phyloP scores from a whole-genome alignment of 495 filamentous ascomycete species.

The Penicillium canariense region DNA sequence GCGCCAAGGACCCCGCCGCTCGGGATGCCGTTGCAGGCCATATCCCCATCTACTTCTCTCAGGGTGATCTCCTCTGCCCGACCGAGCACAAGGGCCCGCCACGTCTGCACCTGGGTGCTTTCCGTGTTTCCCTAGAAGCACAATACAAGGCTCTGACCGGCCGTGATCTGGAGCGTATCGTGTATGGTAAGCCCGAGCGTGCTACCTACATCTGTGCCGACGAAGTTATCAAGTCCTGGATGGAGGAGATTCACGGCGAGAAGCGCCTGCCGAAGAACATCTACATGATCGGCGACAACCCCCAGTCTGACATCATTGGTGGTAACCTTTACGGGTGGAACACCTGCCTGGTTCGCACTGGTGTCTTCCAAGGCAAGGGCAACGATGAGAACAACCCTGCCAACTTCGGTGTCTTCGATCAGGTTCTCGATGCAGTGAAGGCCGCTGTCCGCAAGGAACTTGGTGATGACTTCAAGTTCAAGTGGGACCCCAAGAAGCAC shows the following conservation, averaged over 20 bases:
- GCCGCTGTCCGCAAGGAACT: slow-evolving; percentile 54
- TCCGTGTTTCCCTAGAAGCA: slow-evolving; percentile 73
- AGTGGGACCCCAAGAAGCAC: slow-evolving; percentile 59
- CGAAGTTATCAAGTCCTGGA: slow-evolving; percentile 72
- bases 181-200: slow-evolving; percentile 78
- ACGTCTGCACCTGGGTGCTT: slow-evolving; percentile 71
- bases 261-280: slow-evolving; percentile 67
- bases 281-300: slow-evolving; percentile 84
- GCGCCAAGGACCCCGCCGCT: slow-evolving; percentile 59
- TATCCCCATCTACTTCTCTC: slow-evolving; percentile 76
- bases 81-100: slow-evolving; percentile 68
- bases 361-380: slow-evolving; percentile 54
- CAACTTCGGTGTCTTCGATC: slow-evolving; percentile 55
- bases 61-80: slow-evolving; percentile 72
- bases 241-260: slow-evolving; percentile 72
- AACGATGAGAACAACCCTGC: slow-evolving; percentile 59
- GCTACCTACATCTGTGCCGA: slow-evolving; percentile 81
- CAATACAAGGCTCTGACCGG: slow-evolving; percentile 77
- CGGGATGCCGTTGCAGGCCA: slow-evolving; percentile 48
- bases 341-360: slow-evolving; percentile 64
- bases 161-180: slow-evolving; percentile 73
- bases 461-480: slow-evolving; percentile 56
- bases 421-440: slow-evolving; percentile 55
- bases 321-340: slow-evolving; percentile 84
- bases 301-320: slow-evolving; percentile 72